phyloP scores from a whole-genome alignment of 23 red algal genomes.

The Gracilaria gracilis region DNA sequence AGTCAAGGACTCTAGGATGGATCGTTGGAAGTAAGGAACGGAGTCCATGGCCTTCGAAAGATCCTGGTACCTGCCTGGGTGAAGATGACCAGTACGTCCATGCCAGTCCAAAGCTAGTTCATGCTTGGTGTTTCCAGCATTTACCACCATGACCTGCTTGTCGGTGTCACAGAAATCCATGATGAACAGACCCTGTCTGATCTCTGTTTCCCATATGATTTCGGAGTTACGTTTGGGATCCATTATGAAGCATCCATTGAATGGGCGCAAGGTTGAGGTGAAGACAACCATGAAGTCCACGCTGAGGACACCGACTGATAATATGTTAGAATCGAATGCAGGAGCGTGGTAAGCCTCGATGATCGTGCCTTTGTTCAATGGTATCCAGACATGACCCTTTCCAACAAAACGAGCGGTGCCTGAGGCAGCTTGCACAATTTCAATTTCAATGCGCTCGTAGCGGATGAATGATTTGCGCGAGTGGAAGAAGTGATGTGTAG shows the following conservation, averaged over 20 bases:
- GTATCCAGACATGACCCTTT: conserved; percentile 20
- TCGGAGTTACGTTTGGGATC: not conserved
- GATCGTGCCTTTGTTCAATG: conserved; percentile 4
- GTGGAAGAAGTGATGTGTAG: conserved; percentile 40
- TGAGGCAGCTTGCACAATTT: conserved; percentile 15
- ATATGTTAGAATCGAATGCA: no score
- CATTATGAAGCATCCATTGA: not conserved
- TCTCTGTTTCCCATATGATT: not conserved
- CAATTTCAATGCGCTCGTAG: not conserved
- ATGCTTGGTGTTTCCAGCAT: no score
- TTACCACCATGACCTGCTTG: no score
- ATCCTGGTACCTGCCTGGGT: not conserved
- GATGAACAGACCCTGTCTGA: no score
- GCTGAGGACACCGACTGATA: no score
- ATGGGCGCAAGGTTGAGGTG: not conserved
- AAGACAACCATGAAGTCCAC: no score
- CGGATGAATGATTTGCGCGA: conserved; percentile 10
- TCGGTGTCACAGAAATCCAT: not conserved
- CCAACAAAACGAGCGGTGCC: not conserved
- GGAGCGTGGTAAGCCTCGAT: conserved; percentile 23
- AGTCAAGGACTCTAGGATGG: not conserved
- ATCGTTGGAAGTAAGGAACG: not conserved
- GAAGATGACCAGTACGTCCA: not conserved
- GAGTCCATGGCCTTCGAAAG: not conserved
- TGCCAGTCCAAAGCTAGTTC: no score